Evolutionary conservation across 306 rosid species (phyloP), one percentile per base, ranked within the genome.

Genomic region (Vigna trinervia): DNA sequence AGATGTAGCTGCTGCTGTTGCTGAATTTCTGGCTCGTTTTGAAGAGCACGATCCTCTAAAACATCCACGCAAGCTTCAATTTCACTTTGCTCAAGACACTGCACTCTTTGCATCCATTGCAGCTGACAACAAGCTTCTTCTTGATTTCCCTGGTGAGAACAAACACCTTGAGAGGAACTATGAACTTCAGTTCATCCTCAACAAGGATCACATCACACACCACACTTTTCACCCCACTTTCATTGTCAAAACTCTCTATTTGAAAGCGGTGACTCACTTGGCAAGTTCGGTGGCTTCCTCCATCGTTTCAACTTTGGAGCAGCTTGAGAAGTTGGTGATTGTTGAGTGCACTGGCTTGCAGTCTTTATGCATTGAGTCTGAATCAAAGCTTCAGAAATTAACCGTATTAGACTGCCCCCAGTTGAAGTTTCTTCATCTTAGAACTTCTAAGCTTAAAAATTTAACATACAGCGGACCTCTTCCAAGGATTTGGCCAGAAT

Each of bases 301-400:
- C 12, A 61, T 93, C 1, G 84, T 89, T 61, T 83, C 94, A 0
- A 84, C 67, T 50, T 83, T 91, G 73, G 84, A 73, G 20, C 82
- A 63, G 51, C 90, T 93, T 71, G 92, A 91, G 60, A 81, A 61
- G 65, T 88, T 93, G 85, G 82, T 66, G 15, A 84, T 93, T 79
- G 74, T 71, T 65, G 89, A 87, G 43, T 91, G 98, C 70, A 76
- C 36, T 10, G 92, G 92, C 5, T 85, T 93, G 80, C 71, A 85
- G 32, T 82, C 90, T 38, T 59, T 93, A 59, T 69, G 67, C 26
- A 71, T 93, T 48, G 89, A 78, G n/a, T 81, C 87, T 54, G 77
- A 84, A 58, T 68, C 86, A 58, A 87, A 84, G 84, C 90, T 94
- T 64, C 79, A 12, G 11, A 86, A 82, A 78, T 75, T 94, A 36